Percentiles rank a stretch among this genome's conserved stretches.
Evolutionary conservation across 495 filamentous ascomycete species (phyloP).

Genomic region (Hyaloscypha hepaticicola): DNA sequence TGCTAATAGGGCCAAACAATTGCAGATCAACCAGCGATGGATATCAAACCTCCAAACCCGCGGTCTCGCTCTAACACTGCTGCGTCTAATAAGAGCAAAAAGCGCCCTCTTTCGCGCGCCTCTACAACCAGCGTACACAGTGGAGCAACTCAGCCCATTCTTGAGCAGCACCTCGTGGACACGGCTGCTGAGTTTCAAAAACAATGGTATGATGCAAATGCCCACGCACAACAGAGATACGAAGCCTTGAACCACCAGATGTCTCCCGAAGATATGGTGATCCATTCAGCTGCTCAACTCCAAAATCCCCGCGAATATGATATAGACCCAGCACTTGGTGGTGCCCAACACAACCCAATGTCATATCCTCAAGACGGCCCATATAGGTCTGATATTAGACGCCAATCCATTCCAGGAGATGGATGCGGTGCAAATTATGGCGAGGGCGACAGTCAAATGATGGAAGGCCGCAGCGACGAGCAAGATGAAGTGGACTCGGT

Average conservation of each 20-base stretch:
- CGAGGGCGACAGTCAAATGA: constrained; percentile 64
- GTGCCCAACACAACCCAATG: constrained; percentile 32
- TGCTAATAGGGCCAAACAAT: not conserved
- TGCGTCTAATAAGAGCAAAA: constrained; percentile 54
- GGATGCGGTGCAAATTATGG: constrained; percentile 57
- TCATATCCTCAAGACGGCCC: constrained; percentile 27
- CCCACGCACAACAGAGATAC: constrained; percentile 35
- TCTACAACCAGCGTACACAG: constrained; percentile 84
- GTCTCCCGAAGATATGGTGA: constrained; percentile 66
- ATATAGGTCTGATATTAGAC: constrained; percentile 27
- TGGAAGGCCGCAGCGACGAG: constrained; percentile 61
- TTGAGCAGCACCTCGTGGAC: constrained; percentile 54
- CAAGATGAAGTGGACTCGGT: constrained; percentile 63
- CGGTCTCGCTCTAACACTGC: constrained; percentile 60
- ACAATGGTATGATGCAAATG: constrained; percentile 49
- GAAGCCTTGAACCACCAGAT: constrained; percentile 37
- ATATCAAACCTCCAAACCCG: constrained; percentile 21
- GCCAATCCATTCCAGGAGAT: constrained; percentile 51
- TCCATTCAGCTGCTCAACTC: constrained; percentile 56
- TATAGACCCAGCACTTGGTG: constrained; percentile 42
- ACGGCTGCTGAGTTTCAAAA: constrained; percentile 19
- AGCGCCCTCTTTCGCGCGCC: constrained; percentile 72
- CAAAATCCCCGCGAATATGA: constrained; percentile 45
- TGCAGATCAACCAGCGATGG: constrained; percentile 26
- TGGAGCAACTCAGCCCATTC: constrained; percentile 62